These are phyloP conservation scores for Metschnikowia gruessii DNA, from an alignment of 805 yeast species.

Conservation along the genomic window DNA sequence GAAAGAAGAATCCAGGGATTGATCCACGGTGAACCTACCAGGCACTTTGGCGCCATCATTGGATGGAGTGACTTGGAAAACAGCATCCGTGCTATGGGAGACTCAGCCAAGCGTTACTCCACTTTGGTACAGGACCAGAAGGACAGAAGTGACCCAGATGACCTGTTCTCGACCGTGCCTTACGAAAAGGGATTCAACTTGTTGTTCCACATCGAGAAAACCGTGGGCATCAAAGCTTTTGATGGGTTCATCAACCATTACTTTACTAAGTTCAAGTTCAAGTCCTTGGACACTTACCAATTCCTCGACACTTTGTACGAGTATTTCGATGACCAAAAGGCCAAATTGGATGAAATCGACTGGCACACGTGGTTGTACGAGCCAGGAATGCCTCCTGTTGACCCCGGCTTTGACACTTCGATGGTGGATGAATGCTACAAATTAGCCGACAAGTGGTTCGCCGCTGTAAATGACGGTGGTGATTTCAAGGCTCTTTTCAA, in stretches of 20 bases:
- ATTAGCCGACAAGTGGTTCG: slow-evolving; percentile 66
- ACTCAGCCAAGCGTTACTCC: slow-evolving; percentile 48
- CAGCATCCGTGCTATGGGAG: slow-evolving; percentile 64
- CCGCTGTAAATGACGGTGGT: slow-evolving; percentile 28
- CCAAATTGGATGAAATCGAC: slow-evolving; percentile 63
- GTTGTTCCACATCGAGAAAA: slow-evolving; percentile 67
- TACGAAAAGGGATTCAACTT: slow-evolving; percentile 88
- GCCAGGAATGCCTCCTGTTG: slow-evolving; percentile 83
- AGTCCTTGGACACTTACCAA: slow-evolving; percentile 77
- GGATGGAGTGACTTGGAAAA: slow-evolving; percentile 84
- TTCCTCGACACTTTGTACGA: slow-evolving; percentile 74
- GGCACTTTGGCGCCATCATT: slow-evolving; percentile 80
- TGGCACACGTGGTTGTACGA: slow-evolving; percentile 82
- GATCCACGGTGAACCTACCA: slow-evolving; percentile 71
- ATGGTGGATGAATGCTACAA: slow-evolving; percentile 69
- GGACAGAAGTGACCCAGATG: slow-evolving; percentile 79
- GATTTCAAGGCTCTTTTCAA: slow-evolving; percentile 33
- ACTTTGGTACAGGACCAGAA: slow-evolving; percentile 69
- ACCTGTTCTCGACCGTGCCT: slow-evolving; percentile 82
- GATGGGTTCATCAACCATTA: slow-evolving; percentile 80
- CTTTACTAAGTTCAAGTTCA: slow-evolving; percentile 63
- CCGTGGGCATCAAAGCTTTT: slow-evolving; percentile 58
- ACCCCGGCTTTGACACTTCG: slow-evolving; percentile 74
- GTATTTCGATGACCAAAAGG: slow-evolving; percentile 50
- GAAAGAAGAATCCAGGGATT: slow-evolving; percentile 80